A percentile compares a stretch with the other conserved stretches of the same genome.
phyloP scores from a whole-genome alignment of 2,329 filamentous ascomycete genomes.

The Ceratocystis smalleyi region DNA sequence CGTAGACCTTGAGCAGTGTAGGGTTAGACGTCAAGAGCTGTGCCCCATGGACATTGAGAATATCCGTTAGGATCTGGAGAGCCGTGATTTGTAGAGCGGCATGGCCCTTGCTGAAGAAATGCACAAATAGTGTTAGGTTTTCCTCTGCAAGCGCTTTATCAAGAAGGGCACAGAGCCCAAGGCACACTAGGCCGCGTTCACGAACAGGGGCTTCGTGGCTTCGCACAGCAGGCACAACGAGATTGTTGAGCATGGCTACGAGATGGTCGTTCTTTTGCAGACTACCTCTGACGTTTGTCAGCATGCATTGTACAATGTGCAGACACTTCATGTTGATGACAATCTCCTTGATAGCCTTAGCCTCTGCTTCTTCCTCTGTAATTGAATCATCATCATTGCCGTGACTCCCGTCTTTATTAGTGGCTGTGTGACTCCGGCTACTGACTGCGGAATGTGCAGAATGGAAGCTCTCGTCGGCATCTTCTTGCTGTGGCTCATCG shows the following conservation, averaged over 20 bases:
- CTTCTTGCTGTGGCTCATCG: constrained; percentile 31
- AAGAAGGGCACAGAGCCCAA: constrained; percentile 81
- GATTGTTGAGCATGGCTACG: constrained; percentile 95
- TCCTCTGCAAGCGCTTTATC: constrained; percentile 84
- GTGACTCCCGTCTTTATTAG: constrained; percentile 30
- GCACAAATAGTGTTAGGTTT: constrained; percentile 83
- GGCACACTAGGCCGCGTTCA: constrained; percentile 74
- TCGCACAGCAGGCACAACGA: constrained; percentile 87
- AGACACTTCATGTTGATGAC: constrained; percentile 98
- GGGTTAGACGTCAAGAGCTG: constrained; percentile 55
- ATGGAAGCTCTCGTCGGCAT: constrained; percentile 64
- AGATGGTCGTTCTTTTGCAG: constrained; percentile 79
- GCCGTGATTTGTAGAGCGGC: constrained; percentile 78
- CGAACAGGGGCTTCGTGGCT: constrained; percentile 85
- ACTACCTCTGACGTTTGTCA: constrained; percentile 78
- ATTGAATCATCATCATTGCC: constrained; percentile 20
- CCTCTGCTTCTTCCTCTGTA: constrained; percentile 49
- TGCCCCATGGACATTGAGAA: constrained; percentile 74
- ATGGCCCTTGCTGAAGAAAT: constrained; percentile 89
- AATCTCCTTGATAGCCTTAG: constrained; percentile 75
- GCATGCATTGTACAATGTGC: constrained; percentile 93
- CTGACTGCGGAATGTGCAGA: constrained; percentile 79
- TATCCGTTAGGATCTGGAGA: constrained; percentile 82
- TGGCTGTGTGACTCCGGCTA: constrained; percentile 35
- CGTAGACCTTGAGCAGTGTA: constrained; percentile 68